phyloP scores from a whole-genome alignment of 83 land plant genomes.

The Picea abies region DNA sequence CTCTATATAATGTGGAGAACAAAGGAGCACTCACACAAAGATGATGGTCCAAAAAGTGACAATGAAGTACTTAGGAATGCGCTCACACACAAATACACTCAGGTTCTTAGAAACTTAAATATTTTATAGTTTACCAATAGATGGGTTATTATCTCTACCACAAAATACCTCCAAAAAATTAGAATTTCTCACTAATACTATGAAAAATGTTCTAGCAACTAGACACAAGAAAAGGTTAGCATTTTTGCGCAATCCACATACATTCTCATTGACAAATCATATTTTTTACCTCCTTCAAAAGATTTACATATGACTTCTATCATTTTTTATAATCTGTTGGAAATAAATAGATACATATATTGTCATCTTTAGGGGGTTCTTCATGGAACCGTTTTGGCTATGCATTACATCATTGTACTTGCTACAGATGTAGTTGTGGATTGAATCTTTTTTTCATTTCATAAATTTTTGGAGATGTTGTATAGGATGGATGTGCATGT shows the following conservation, averaged over 20 bases:
- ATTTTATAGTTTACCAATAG: too few relatives aligned
- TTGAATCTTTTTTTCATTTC: conserved; percentile 14
- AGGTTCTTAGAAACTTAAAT: too few relatives aligned
- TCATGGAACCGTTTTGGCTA: conserved; percentile 28
- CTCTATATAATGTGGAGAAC: too few relatives aligned
- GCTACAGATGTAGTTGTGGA: neutral
- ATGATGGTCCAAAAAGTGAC: too few relatives aligned
- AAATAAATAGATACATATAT: conserved; percentile 28
- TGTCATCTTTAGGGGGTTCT: conserved; percentile 23
- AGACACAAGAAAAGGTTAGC: conserved; percentile 14
- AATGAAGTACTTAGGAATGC: too few relatives aligned
- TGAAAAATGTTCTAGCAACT: conserved; percentile 2
- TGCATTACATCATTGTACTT: neutral
- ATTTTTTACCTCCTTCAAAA: neutral
- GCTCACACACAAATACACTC: too few relatives aligned
- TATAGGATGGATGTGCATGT: too few relatives aligned
- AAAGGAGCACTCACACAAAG: too few relatives aligned
- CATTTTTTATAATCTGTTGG: conserved; percentile 5
- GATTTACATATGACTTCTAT: neutral
- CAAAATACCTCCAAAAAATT: too few relatives aligned
- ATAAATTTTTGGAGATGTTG: too few relatives aligned
- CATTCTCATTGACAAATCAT: conserved; percentile 11
- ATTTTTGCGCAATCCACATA: conserved; percentile 7
- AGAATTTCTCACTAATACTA: neutral
- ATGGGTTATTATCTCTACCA: too few relatives aligned